Percentiles rank a stretch among this genome's conserved stretches.
phyloP scores from a whole-genome alignment of 2,329 filamentous ascomycete species.

The Ramichloridium luteum region DNA sequence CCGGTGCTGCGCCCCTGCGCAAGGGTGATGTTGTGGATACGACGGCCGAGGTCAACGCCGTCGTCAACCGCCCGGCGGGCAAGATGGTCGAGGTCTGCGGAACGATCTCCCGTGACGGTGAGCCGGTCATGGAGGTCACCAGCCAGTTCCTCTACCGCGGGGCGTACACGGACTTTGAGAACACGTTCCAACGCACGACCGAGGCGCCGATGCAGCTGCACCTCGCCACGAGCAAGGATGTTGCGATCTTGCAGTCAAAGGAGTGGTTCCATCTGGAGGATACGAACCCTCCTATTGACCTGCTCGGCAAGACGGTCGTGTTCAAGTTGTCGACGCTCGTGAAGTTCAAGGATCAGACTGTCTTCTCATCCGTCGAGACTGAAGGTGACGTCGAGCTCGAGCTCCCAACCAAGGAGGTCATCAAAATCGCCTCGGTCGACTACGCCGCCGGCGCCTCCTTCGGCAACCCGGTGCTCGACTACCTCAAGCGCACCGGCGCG shows the following conservation, averaged over 20 bases:
- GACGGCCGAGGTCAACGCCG: slow-evolving; percentile 89
- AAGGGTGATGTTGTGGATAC: slow-evolving; percentile 89
- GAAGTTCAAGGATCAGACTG: slow-evolving; percentile 85
- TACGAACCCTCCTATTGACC: slow-evolving; percentile 59
- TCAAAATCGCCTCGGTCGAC: slow-evolving; percentile 93
- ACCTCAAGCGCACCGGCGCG: slow-evolving; percentile 79
- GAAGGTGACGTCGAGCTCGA: slow-evolving; percentile 86
- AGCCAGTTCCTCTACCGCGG: slow-evolving; percentile 97
- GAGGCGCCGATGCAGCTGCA: slow-evolving; percentile 93
- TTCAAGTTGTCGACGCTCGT: slow-evolving; percentile 91
- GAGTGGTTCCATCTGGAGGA: slow-evolving; percentile 92
- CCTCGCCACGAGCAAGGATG: slow-evolving; percentile 74
- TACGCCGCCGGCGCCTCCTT: slow-evolving; percentile 86
- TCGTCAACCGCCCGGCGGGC: slow-evolving; percentile 94
- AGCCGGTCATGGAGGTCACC: slow-evolving; percentile 94
- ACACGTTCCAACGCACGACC: slow-evolving; percentile 95
- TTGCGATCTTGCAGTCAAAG: slow-evolving; percentile 89
- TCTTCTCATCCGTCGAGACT: slow-evolving; percentile 87
- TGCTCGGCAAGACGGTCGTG: slow-evolving; percentile 83
- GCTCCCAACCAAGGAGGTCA: slow-evolving; percentile 90
- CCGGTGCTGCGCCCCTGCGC: slow-evolving; percentile 85
- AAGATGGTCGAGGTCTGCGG: slow-evolving; percentile 99
- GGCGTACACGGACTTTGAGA: slow-evolving; percentile 83
- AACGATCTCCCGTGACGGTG: slow-evolving; percentile 72
- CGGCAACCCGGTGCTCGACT: slow-evolving; percentile 94